Percentiles rank a stretch among this genome's conserved stretches.
phyloP scores from a whole-genome alignment of 2,329 filamentous ascomycete species.

The Cladorrhinum sp. region DNA sequence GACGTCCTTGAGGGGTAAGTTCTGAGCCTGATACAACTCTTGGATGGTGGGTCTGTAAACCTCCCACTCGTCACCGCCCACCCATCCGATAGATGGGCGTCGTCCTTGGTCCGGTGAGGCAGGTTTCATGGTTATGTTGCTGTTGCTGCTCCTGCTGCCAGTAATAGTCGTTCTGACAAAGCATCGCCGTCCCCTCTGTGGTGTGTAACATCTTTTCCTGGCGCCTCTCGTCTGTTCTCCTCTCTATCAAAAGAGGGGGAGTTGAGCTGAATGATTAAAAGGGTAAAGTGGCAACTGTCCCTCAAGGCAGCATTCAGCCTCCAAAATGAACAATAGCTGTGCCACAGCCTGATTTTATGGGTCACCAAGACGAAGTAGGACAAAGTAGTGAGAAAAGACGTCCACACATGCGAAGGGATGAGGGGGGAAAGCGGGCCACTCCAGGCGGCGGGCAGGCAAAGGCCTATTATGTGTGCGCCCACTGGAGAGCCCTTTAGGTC shows the following conservation, averaged over 20 bases:
- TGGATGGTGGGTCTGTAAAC: slow-evolving; percentile 14
- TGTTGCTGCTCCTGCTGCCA: background rate
- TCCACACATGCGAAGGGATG: background rate
- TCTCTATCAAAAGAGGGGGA: background rate
- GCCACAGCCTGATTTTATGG: slow-evolving; percentile 2
- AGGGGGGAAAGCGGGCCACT: background rate
- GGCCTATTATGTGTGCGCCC: background rate
- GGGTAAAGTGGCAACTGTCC: background rate
- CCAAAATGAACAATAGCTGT: slow-evolving; percentile 1
- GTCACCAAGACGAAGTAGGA: background rate
- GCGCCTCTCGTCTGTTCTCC: background rate
- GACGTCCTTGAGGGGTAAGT: slow-evolving; percentile 22
- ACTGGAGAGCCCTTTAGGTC: background rate
- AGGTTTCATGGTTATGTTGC: background rate
- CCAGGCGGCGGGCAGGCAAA: background rate
- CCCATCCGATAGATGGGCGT: slow-evolving; percentile 8
- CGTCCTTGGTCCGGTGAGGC: background rate
- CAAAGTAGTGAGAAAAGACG: background rate
- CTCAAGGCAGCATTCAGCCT: slow-evolving; percentile 9
- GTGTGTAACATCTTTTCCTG: background rate
- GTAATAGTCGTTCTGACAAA: background rate
- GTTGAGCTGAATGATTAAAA: background rate
- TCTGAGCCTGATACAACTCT: slow-evolving; percentile 21
- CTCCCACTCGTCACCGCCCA: slow-evolving; percentile 22
- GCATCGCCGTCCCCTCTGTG: background rate